Base-by-base conservation (phyloP, 139 green algal genomes). In the Nannochloris sp. region DNA sequence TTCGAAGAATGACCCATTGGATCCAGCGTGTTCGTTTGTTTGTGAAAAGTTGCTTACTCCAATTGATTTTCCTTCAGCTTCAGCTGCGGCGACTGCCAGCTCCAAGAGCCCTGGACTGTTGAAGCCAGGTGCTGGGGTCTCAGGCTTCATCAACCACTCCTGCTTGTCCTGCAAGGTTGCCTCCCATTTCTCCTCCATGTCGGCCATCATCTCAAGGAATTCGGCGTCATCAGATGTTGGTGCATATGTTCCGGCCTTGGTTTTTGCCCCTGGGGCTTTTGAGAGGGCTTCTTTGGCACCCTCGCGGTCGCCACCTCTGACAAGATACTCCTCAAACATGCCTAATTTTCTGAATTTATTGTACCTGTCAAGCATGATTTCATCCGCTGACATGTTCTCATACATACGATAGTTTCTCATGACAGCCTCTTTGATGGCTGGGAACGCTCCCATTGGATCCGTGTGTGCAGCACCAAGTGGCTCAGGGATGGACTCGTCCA, bases 401-500 rank as follows among this genome's bases (percentile, higher is more conserved):
- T 93, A 96, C 48, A 64, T 24, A 3, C 59, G 48, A 57, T 84
- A 90, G 23, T 59, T 81, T 62, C 72, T 59, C 67, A 92, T 50
- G 60, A 96, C 76, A 19, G 82, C 70, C 16, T 88, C 73, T 78
- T 90, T 92, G 62, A 97, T 87, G 40, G 73, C 69, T n/a, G 86
- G 83, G 76, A 96, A 97, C 40, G 78, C 74, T 7, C 57, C 62
- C 66, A 93, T 78, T 40, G 91, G 90, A 77, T 97, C 83, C 10
- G 70, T 60, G 74, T 97, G 91, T 2, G 91, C 88, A 14, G 87
- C 91, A 12, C 91, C 91, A 61, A 95, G 70, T 0, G 91, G 89
- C 81, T 97, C 90, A 9, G 84, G 85, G 19, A 97, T 79, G 37
- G 93, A 76, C 50, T 84, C 76, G 68, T 97, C 90, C 80, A 95